A percentile compares a stretch with the other conserved stretches of the same genome.
Evolutionary conservation across 768 basidiomycete species (phyloP).

Genomic region (Pleurotus platypus): DNA sequence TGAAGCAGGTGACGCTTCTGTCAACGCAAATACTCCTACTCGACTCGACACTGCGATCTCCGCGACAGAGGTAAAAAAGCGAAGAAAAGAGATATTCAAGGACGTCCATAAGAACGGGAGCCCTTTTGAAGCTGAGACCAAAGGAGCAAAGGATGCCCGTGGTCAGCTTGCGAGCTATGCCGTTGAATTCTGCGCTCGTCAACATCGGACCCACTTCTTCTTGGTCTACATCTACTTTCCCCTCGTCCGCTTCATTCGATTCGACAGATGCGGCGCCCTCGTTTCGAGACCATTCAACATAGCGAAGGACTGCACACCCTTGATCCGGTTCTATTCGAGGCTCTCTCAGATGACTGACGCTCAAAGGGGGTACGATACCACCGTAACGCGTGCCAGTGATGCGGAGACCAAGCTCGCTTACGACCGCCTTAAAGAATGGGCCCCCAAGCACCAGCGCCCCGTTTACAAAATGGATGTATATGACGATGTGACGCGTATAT

Average conservation of each 20-base stretch:
- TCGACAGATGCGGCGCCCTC: slow-evolving; percentile 29
- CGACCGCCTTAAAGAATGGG: background rate
- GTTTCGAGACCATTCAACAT: slow-evolving; percentile 23
- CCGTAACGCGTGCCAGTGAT: background rate
- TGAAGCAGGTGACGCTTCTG: background rate
- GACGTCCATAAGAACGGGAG: background rate
- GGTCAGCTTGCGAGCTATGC: slow-evolving; percentile 23
- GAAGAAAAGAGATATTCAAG: background rate
- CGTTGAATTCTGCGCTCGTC: slow-evolving; percentile 16
- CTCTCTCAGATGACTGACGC: slow-evolving; percentile 6
- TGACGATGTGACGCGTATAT: too few relatives aligned
- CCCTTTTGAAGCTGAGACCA: background rate
- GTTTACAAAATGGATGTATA: background rate
- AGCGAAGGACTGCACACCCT: slow-evolving; percentile 2
- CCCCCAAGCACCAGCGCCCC: background rate
- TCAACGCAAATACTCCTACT: background rate
- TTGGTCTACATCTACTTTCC: slow-evolving; percentile 21
- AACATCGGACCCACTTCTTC: slow-evolving; percentile 29
- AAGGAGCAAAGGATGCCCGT: background rate
- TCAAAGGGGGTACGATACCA: background rate
- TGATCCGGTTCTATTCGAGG: slow-evolving; percentile 22
- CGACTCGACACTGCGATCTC: background rate
- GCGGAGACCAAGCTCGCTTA: background rate
- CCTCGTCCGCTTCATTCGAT: slow-evolving; percentile 26
- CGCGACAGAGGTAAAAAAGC: background rate